phyloP scores from a whole-genome alignment of 805 yeast genomes.

The Cyberlindnera japonica region DNA sequence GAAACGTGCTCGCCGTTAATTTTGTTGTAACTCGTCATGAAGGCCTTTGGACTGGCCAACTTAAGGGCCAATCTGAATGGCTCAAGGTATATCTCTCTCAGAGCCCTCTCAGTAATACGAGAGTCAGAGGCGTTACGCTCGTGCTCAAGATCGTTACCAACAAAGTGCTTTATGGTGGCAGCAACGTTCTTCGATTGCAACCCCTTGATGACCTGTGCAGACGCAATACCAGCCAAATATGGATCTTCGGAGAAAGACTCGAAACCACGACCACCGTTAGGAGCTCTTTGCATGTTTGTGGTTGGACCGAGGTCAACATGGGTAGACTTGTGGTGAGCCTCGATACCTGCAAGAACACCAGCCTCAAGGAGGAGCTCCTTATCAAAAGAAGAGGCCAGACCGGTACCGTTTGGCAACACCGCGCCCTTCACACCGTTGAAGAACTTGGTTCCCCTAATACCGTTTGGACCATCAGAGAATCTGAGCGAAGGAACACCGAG shows the following conservation, averaged over 20 bases:
- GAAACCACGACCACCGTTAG: constrained; percentile 61
- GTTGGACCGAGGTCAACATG: constrained; percentile 48
- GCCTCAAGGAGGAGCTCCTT: constrained; percentile 42
- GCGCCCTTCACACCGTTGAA: constrained; percentile 50
- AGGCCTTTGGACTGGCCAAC: constrained; percentile 45
- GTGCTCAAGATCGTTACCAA: constrained; percentile 57
- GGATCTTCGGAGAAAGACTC: constrained; percentile 65
- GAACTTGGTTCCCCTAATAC: constrained; percentile 55
- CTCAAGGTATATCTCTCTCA: constrained; percentile 56
- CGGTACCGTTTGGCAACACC: constrained; percentile 57
- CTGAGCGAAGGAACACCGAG: constrained; percentile 43
- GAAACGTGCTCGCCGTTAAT: constrained; percentile 56
- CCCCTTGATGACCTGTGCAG: constrained; percentile 49
- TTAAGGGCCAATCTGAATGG: constrained; percentile 59
- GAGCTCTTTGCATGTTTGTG: constrained; percentile 51
- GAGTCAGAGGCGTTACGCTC: constrained; percentile 45
- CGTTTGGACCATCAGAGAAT: constrained; percentile 59
- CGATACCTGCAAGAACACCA: constrained; percentile 50
- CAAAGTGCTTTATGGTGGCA: constrained; percentile 50
- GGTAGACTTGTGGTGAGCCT: constrained; percentile 51
- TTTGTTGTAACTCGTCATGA: constrained; percentile 62
- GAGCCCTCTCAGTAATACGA: constrained; percentile 50
- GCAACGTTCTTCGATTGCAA: constrained; percentile 47
- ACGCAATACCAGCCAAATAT: constrained; percentile 39
- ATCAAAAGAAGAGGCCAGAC: constrained; percentile 53